These are phyloP conservation scores for Anacardium occidentale DNA, from an alignment of 345 rosid species.

Conservation along the genomic window DNA sequence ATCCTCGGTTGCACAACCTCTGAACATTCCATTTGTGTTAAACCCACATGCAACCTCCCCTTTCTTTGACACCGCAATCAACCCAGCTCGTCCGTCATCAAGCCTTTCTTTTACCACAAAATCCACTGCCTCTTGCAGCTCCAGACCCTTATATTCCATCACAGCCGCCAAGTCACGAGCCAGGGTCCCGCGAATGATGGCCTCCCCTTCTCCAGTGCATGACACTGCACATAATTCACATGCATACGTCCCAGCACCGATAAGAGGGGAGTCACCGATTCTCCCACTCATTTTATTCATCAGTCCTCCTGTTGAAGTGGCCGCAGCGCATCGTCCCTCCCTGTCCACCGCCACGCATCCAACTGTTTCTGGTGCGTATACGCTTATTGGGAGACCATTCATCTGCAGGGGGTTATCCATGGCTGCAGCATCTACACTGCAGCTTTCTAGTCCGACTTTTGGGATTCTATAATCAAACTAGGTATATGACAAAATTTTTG, in stretches of 20 bases:
- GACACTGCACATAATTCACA: constrained; percentile 74
- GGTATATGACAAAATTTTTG: background rate
- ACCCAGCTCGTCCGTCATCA: constrained; percentile 78
- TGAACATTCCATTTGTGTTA: constrained; percentile 79
- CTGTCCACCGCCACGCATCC: constrained; percentile 91
- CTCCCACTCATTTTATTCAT: constrained; percentile 91
- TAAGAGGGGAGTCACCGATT: constrained; percentile 93
- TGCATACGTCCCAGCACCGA: constrained; percentile 95
- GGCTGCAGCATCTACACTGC: constrained; percentile 56
- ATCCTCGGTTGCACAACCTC: constrained; percentile 86
- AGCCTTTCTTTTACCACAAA: constrained; percentile 71
- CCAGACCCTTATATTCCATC: constrained; percentile 92
- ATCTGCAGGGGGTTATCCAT: constrained; percentile 56
- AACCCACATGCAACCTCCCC: constrained; percentile 92
- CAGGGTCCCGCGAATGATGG: constrained; percentile 77
- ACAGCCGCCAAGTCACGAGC: constrained; percentile 94
- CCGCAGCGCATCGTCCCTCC: constrained; percentile 83
- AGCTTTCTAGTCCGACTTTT: constrained; percentile 37
- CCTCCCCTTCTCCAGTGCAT: constrained; percentile 97
- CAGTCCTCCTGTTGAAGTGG: constrained; percentile 91
- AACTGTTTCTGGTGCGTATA: constrained; percentile 91
- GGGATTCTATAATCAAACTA: constrained; percentile 94
- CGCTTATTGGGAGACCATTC: constrained; percentile 91
- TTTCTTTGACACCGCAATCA: constrained; percentile 77
- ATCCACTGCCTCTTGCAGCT: constrained; percentile 76